Evolutionary conservation across 2,329 filamentous ascomycete species (phyloP), one percentile per base, ranked within the genome.

Genomic region (Aspergillus sp.): DNA sequence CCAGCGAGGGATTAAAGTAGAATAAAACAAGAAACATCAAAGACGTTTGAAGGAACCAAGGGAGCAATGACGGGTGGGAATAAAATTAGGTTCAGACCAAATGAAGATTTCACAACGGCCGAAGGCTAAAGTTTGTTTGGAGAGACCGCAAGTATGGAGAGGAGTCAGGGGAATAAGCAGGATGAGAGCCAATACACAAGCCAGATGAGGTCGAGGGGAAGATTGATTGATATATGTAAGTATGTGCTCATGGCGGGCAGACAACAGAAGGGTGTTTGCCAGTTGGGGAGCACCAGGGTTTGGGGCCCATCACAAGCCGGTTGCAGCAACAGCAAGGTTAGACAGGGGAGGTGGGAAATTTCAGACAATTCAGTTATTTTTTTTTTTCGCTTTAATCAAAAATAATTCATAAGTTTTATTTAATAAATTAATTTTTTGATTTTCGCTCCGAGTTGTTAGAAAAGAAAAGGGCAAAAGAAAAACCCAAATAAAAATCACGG

Each of bases 271-370:
- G 39, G 56, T 60, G 63, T 60, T 64, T 62, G 63, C 53, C 57
- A 58, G 54, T 52, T 63, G 50, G 22, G 31, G 57, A 62, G 51
- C 55, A 58, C 62, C 60, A 61, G 57, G 56, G 58, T 64, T 61
- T 60, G 58, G 60, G 58, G 59, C 53, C 58, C 62, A 64, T 67
- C 65, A 67, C 67, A 67, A 67, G 65, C 64, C 63, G 58, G 59
- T 53, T 60, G 64, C 60, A 61, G 52, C 54, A 62, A 55, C 60
- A 61, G 52, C 54, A 62, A 55, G 61, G 63, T 65, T 59, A 59
- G 60, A 61, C 58, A 64, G 59, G 65, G 64, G 57, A 36, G 14
- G 42, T 42, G 36, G 18, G 39, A 49, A 55, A 55, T 11, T n/a
- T 32, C n/a, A 32, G 49, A 18, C 22, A 16, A 53, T 39, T 53